Conservation (phyloP, 352 stramenopile genomes). For the Phytophthora rubi region DNA sequence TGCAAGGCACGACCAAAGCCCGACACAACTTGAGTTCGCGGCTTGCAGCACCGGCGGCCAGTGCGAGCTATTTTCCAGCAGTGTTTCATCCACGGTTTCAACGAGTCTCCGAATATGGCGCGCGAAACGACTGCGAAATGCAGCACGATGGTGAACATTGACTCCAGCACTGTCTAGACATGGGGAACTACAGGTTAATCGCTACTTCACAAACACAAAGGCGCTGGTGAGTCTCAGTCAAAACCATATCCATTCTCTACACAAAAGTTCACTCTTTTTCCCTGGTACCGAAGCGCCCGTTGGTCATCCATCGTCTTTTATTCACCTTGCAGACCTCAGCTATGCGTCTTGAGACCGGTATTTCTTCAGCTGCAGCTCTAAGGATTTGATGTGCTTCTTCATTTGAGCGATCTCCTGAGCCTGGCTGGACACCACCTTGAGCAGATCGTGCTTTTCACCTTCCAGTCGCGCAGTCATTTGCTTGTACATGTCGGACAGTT, state of each 20-base stretch:
- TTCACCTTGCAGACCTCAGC: slow-evolving; percentile 16
- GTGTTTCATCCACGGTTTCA: slow-evolving; percentile 25
- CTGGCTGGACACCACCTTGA: slow-evolving; percentile 72
- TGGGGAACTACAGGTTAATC: slow-evolving; percentile 1
- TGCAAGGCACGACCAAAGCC: slow-evolving; percentile 3
- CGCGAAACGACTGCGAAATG: slow-evolving; percentile 17
- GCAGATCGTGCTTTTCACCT: slow-evolving; percentile 74
- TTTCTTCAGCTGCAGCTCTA: slow-evolving; percentile 63
- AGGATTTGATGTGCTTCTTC: slow-evolving; percentile 77
- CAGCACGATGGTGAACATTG: slow-evolving; percentile 6
- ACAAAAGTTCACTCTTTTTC: slow-evolving; percentile 33
- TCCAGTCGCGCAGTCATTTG: slow-evolving; percentile 81
- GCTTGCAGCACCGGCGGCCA: neutral
- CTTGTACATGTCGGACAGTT: slow-evolving; percentile 86
- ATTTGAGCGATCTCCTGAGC: slow-evolving; percentile 78
- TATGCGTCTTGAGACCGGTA: slow-evolving; percentile 42
- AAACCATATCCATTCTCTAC: slow-evolving; percentile 46
- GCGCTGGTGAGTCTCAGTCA: slow-evolving; percentile 15
- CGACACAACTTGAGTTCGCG: neutral
- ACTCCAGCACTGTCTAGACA: slow-evolving; percentile 1
- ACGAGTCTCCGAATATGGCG: slow-evolving; percentile 4
- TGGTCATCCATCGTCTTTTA: slow-evolving; percentile 11
- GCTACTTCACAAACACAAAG: slow-evolving; percentile 6
- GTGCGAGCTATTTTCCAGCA: slow-evolving; percentile 21
- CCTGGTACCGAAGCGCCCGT: slow-evolving; percentile 27